Evolutionary conservation across 2,329 filamentous ascomycete genomes (phyloP).

Genomic region (Phialemoniopsis sp.): DNA sequence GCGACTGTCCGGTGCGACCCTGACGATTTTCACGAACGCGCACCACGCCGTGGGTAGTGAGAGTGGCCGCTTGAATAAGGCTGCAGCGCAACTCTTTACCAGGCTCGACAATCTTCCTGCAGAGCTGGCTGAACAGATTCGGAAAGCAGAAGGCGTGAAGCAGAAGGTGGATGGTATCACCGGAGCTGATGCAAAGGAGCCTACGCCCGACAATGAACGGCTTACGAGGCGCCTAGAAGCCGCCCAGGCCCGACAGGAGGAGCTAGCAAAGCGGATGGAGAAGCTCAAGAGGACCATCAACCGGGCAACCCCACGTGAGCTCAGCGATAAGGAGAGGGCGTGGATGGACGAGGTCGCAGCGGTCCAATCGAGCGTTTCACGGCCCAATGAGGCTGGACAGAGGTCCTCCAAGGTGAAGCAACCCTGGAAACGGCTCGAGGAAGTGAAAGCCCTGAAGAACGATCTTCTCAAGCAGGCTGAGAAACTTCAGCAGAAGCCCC

Average conservation of each 20-base stretch:
- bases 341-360: constrained; percentile 40
- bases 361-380: constrained; percentile 35
- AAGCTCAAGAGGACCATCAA: constrained; percentile 46
- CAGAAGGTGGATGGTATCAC: constrained; percentile 63
- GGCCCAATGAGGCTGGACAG: constrained; percentile 20
- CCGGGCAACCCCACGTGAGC: constrained; percentile 40
- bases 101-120: constrained; percentile 64
- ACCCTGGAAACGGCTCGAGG: constrained; percentile 52
- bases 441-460: constrained; percentile 49
- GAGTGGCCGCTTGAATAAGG: constrained; percentile 63
- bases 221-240: constrained; percentile 55
- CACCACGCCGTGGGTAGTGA: constrained; percentile 69
- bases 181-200: constrained; percentile 51
- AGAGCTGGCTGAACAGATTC: constrained; percentile 65
- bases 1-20: constrained; percentile 64
- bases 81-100: constrained; percentile 69
- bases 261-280: constrained; percentile 57
- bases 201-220: constrained; percentile 43
- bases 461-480: constrained; percentile 48
- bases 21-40: constrained; percentile 67
- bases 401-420: constrained; percentile 37
- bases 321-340: constrained; percentile 59
- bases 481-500: constrained; percentile 27
- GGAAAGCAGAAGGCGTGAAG: constrained; percentile 61
- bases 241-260: constrained; percentile 51